Conservation (phyloP, 2,329 filamentous ascomycete genomes). For the Pseudocercospora ulei region DNA sequence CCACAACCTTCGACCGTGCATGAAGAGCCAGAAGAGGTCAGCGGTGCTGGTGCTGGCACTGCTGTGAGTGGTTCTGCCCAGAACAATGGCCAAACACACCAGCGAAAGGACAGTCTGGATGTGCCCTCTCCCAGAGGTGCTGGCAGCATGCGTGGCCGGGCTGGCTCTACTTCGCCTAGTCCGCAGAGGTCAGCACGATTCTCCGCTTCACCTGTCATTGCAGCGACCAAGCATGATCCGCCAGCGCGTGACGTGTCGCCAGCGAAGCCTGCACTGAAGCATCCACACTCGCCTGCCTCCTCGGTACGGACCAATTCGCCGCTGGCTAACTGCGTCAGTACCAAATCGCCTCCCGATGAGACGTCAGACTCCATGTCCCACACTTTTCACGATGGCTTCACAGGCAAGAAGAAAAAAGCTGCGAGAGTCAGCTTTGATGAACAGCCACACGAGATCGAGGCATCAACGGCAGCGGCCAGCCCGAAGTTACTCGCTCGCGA, state of each 20-base stretch:
- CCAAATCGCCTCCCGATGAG: slow-evolving; percentile 44
- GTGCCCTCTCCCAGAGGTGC: slow-evolving; percentile 24
- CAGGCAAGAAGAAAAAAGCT: slow-evolving; percentile 51
- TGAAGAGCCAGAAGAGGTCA: slow-evolving; percentile 30
- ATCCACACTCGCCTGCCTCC: slow-evolving; percentile 45
- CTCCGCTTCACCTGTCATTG: slow-evolving; percentile 48
- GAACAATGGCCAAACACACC: slow-evolving; percentile 9
- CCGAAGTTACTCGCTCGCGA: slow-evolving; percentile 19
- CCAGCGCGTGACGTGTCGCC: slow-evolving; percentile 63
- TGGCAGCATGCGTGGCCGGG: slow-evolving; percentile 20
- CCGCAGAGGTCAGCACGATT: slow-evolving; percentile 62
- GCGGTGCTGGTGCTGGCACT: slow-evolving; percentile 11
- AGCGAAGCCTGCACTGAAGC: slow-evolving; percentile 66
- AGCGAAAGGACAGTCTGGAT: slow-evolving; percentile 31
- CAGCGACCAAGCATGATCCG: slow-evolving; percentile 56
- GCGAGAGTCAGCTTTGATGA: slow-evolving; percentile 73
- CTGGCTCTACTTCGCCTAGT: slow-evolving; percentile 41
- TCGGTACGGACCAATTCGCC: slow-evolving; percentile 38
- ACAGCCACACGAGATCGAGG: slow-evolving; percentile 33
- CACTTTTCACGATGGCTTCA: slow-evolving; percentile 32
- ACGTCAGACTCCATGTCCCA: slow-evolving; percentile 48
- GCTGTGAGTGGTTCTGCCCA: slow-evolving; percentile 3
- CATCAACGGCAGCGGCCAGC: slow-evolving; percentile 42
- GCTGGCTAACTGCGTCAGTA: slow-evolving; percentile 44
- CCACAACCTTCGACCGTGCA: slow-evolving; percentile 33